These are phyloP conservation scores for Naumovozyma castellii DNA, from an alignment of 805 yeast species.

Conservation along the genomic window DNA sequence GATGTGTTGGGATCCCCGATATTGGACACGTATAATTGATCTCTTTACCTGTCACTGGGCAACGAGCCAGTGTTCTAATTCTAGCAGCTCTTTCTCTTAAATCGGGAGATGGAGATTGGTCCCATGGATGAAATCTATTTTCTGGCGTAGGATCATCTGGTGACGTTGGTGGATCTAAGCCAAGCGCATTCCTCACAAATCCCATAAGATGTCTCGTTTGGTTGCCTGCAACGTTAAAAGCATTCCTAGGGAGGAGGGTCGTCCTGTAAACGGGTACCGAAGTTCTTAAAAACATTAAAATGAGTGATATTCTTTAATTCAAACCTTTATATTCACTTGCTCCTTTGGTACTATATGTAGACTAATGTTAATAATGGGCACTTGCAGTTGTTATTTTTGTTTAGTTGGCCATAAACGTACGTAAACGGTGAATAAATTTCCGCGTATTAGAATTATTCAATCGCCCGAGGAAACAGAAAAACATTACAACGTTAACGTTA, in stretches of 20 bases:
- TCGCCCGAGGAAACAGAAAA: too few species aligned
- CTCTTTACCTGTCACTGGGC: constrained; percentile 79
- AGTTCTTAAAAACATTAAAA: too few species aligned
- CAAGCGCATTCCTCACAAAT: constrained; percentile 39
- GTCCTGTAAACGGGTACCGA: too few species aligned
- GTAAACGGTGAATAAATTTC: too few species aligned
- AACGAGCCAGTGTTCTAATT: constrained; percentile 75
- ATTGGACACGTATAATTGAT: constrained; percentile 83
- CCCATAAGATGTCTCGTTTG: constrained; percentile 26
- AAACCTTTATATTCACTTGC: too few species aligned
- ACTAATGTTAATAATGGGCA: too few species aligned
- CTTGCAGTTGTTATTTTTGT: too few species aligned
- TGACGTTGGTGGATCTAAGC: constrained; percentile 54
- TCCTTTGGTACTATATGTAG: too few species aligned
- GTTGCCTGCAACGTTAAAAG: neutral
- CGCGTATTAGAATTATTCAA: too few species aligned
- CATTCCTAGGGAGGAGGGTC: neutral
- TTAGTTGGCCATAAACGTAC: too few species aligned
- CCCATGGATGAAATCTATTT: constrained; percentile 81
- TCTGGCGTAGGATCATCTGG: constrained; percentile 61
- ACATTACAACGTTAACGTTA: too few species aligned
- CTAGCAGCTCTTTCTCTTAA: constrained; percentile 85
- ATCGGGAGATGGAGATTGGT: constrained; percentile 80
- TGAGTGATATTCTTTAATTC: too few species aligned
- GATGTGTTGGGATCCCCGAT: constrained; percentile 96